Evolutionary conservation across 164 flowering plant genomes (phyloP).

Genomic region (Saururus chinensis): DNA sequence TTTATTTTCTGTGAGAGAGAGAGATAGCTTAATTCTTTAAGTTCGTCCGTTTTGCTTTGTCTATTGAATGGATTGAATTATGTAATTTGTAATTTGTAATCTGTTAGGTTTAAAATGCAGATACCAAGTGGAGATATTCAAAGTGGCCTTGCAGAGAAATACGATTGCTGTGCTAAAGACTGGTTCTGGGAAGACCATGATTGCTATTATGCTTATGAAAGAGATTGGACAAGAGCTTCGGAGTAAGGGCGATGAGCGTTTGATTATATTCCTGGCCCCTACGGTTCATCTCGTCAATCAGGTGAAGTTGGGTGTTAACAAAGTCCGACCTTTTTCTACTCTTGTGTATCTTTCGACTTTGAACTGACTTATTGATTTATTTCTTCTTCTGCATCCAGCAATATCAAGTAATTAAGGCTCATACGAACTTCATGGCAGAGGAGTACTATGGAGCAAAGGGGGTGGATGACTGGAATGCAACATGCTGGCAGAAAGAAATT

Average conservation of each 20-base stretch:
- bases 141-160: conserved; percentile 59
- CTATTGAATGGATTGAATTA: too few species aligned
- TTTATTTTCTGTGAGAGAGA: too few species aligned
- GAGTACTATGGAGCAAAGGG: conserved; percentile 66
- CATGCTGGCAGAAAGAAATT: conserved; percentile 56
- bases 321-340: not conserved
- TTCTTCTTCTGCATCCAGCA: conserved; percentile 38
- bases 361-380: not conserved
- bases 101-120: conserved; percentile 17
- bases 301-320: conserved; percentile 20
- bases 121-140: conserved; percentile 50
- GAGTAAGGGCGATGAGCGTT: conserved; percentile 18
- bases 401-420: conserved; percentile 35
- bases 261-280: conserved; percentile 73
- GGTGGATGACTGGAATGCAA: conserved; percentile 49
- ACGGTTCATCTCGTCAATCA: conserved; percentile 74
- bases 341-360: not conserved
- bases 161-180: conserved; percentile 76
- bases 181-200: conserved; percentile 71
- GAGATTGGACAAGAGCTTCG: conserved; percentile 29
- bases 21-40: too few species aligned
- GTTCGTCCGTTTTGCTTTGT: too few species aligned
- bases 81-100: too few species aligned
- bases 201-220: conserved; percentile 64
- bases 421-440: conserved; percentile 42